These are phyloP conservation scores for Colletotrichum ledebouriae DNA, from an alignment of 2,329 filamentous ascomycete species.

Conservation along the genomic window DNA sequence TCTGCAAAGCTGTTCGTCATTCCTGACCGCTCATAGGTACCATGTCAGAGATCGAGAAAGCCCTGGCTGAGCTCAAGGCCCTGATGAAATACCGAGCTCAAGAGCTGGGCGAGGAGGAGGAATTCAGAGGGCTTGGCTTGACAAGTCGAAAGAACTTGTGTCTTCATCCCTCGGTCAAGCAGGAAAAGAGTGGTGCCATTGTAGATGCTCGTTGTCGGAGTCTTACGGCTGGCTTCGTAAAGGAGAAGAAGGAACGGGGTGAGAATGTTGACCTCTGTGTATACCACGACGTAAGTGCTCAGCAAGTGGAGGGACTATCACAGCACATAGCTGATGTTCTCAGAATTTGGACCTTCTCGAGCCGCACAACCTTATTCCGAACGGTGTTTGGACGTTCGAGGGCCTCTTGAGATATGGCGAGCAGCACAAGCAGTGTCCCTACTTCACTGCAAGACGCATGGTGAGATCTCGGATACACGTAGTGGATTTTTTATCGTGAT, in stretches of 20 bases:
- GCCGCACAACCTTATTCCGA: conserved; percentile 92
- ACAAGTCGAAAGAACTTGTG: conserved; percentile 98
- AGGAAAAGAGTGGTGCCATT: conserved; percentile 93
- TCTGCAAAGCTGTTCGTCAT: not conserved
- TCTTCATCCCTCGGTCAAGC: conserved; percentile 93
- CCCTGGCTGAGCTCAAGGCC: conserved; percentile 88
- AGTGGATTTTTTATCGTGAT: not conserved
- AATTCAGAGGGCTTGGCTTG: conserved; percentile 91
- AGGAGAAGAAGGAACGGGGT: conserved; percentile 95
- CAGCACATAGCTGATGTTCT: conserved; percentile 30
- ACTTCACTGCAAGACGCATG: conserved; percentile 96
- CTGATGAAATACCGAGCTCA: conserved; percentile 95
- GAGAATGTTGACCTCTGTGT: conserved; percentile 95
- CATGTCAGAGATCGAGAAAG: conserved; percentile 99
- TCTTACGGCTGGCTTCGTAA: conserved; percentile 95
- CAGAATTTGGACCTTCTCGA: conserved; percentile 94
- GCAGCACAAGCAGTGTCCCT: conserved; percentile 95
- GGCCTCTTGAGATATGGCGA: conserved; percentile 91
- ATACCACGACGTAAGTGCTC: conserved; percentile 83
- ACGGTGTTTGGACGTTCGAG: conserved; percentile 96
- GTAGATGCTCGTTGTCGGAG: conserved; percentile 97
- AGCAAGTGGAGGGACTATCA: not conserved
- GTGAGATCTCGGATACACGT: conserved; percentile 59
- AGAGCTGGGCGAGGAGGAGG: conserved; percentile 90
- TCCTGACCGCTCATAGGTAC: conserved; percentile 67